A percentile compares a stretch with the other conserved stretches of the same genome.
phyloP scores from a whole-genome alignment of 495 filamentous ascomycete genomes.

The Neurospora tetraspora region DNA sequence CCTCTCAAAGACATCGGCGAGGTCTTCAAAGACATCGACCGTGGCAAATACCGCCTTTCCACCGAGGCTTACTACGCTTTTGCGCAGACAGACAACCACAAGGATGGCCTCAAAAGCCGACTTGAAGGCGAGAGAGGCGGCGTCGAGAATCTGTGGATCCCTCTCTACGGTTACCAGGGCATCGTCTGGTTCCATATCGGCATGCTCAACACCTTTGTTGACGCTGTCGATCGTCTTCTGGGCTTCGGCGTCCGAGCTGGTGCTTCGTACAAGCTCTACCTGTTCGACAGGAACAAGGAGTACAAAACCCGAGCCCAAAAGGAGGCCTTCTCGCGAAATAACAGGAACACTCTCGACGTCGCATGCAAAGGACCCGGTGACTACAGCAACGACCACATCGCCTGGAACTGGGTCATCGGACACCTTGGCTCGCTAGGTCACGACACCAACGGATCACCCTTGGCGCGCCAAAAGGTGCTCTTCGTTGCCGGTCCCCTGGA shows the following conservation, averaged over 20 bases:
- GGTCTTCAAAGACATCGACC: neutral
- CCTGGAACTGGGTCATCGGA: slow-evolving; percentile 5
- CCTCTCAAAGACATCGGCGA: neutral
- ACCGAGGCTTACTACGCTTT: neutral
- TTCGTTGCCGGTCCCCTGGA: slow-evolving; percentile 12
- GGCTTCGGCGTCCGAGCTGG: slow-evolving; percentile 15
- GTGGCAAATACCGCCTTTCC: neutral
- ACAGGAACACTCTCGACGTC: neutral
- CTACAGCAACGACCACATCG: slow-evolving; percentile 6
- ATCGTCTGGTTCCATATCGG: slow-evolving; percentile 14
- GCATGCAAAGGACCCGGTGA: slow-evolving; percentile 9
- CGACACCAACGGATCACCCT: neutral
- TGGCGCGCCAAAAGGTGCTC: neutral
- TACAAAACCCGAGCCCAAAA: slow-evolving; percentile 1
- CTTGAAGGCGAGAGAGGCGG: neutral
- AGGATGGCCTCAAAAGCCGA: neutral
- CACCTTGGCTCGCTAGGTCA: neutral
- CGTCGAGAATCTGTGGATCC: slow-evolving; percentile 1
- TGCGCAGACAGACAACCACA: neutral
- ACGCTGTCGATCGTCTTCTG: slow-evolving; percentile 22
- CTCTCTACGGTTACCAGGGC: slow-evolving; percentile 21
- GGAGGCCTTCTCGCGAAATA: neutral
- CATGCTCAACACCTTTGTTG: slow-evolving; percentile 17
- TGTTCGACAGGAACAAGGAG: slow-evolving; percentile 8
- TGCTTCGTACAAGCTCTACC: slow-evolving; percentile 12